Evolutionary conservation across 192 early-diverging fungal genomes (phyloP).

Genomic region (Rhizophagus prolifer): DNA sequence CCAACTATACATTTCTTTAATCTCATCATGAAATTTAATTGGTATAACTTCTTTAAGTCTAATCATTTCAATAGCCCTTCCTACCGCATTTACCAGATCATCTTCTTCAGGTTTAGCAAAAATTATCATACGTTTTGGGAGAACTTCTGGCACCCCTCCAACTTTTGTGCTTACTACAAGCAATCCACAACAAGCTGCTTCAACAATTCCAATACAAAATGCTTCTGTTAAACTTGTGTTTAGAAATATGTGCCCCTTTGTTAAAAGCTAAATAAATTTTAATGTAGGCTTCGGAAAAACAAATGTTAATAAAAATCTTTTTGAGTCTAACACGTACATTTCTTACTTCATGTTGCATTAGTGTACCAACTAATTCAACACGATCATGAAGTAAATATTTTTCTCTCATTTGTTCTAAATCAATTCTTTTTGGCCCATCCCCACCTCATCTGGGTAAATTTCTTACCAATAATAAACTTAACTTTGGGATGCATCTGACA

Average conservation of each 20-base stretch:
- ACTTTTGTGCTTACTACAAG: conserved; percentile 95
- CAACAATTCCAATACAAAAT: conserved; percentile 98
- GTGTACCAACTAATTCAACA: conserved; percentile 82
- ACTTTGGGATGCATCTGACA: conserved; percentile 79
- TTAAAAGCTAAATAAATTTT: conserved; percentile 47
- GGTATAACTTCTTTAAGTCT: conserved; percentile 63
- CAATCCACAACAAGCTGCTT: conserved; percentile 92
- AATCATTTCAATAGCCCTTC: conserved; percentile 71
- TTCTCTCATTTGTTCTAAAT: conserved; percentile 97
- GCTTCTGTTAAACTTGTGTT: conserved; percentile 98
- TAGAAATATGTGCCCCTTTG: conserved; percentile 92
- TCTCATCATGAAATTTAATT: conserved; percentile 71
- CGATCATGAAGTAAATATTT: conserved; percentile 89
- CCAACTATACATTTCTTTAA: conserved; percentile 97
- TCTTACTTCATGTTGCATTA: conserved; percentile 79
- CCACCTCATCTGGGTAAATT: conserved; percentile 54
- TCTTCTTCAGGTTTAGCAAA: conserved; percentile 87
- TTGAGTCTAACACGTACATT: conserved; percentile 50
- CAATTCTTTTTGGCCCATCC: conserved; percentile 94
- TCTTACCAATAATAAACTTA: conserved; percentile 85
- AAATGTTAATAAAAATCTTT: neutral
- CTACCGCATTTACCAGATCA: conserved; percentile 71
- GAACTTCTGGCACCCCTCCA: conserved; percentile 94
- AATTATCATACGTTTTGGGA: conserved; percentile 89
- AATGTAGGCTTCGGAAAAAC: neutral